Base-by-base conservation (phyloP, 2,329 filamentous ascomycete genomes). In the Paecilomyces variotii region DNA sequence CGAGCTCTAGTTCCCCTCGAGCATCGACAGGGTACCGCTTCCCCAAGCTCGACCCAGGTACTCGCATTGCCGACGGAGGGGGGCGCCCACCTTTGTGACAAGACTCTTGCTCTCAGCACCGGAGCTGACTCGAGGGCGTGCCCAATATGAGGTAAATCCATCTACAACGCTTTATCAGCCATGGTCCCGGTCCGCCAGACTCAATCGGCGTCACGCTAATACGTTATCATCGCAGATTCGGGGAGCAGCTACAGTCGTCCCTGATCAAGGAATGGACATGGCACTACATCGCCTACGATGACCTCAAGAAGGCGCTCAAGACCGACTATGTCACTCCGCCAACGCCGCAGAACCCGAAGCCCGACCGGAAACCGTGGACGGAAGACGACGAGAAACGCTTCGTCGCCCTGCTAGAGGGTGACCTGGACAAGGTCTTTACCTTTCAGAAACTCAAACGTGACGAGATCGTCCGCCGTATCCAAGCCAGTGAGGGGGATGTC, bases 381-480 rank as follows among this genome's bases (percentile, higher is more conserved):
- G 91, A 97, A 74, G 90, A 95, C 56, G 89, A 97, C 69, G 94
- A 99, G 81, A 87, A 87, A 68, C 83, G 83, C 61, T 99, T 99
- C 74, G 90, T 99, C 57, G 82, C 84, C 62, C 83, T 89, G 77
- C 87, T 99, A 57, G 93, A 99, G 78, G 81, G 84, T 60, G 93
- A 99, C 80, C 85, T 99, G 61, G 93, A 97, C 70, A 97, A 97
- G 80, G 94, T 99, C 61, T 95, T 95, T 73, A 93, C 89, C 59
- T 97, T 97, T 79, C 93, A 97, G 78, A 91, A 95, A 78, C 88
- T 97, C 74, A 97, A 97, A 82, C 90, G 91, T 65, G 90, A 94
- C 74, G 94, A 99, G 78, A 97, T 99, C 67, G 87, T 94, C 60
- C 85, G 92, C 59, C 86, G 93, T 62, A 97, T 99, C 67, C 87